A percentile compares a stretch with the other conserved stretches of the same genome.
These are phyloP conservation scores for Plantago elongata DNA, from an alignment of 257 asterid genomes.

Conservation along the genomic window DNA sequence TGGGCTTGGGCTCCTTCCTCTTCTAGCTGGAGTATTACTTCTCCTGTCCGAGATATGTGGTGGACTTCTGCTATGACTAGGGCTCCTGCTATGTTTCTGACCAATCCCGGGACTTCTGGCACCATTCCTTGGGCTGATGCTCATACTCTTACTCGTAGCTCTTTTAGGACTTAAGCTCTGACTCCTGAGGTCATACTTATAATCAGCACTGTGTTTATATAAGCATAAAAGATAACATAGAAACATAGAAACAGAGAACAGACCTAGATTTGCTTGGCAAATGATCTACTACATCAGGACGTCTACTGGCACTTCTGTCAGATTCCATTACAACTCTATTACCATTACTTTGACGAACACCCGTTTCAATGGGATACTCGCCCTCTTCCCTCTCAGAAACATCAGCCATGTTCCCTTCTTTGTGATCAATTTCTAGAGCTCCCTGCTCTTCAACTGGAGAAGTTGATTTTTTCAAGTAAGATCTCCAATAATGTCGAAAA, in stretches of 20 bases:
- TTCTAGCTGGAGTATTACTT: constrained; percentile 28
- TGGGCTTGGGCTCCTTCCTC: constrained; percentile 33
- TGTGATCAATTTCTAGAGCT: constrained; percentile 25
- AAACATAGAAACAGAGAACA: constrained; percentile 19
- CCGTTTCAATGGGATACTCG: constrained; percentile 82
- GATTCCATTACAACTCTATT: constrained; percentile 41
- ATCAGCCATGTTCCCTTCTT: constrained; percentile 32
- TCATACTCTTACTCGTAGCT: constrained; percentile 79
- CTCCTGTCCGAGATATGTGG: constrained; percentile 31
- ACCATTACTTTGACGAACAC: constrained; percentile 69
- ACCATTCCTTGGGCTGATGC: constrained; percentile 76
- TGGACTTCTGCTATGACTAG: constrained; percentile 56
- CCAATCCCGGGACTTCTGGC: constrained; percentile 48
- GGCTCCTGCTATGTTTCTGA: constrained; percentile 51
- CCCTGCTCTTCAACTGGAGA: constrained; percentile 33
- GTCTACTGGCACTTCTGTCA: constrained; percentile 50
- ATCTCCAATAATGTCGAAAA: constrained; percentile 6
- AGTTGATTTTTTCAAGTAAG: constrained; percentile 29
- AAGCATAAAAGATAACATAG: constrained; percentile 24
- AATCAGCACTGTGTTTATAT: constrained; percentile 6
- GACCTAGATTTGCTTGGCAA: constrained; percentile 84
- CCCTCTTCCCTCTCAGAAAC: constrained; percentile 69
- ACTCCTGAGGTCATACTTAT: constrained; percentile 58
- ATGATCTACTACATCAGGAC: constrained; percentile 69
- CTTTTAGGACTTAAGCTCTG: constrained; percentile 60